Evolutionary conservation across 345 rosid species (phyloP).

Genomic region (Arabis alpina): DNA sequence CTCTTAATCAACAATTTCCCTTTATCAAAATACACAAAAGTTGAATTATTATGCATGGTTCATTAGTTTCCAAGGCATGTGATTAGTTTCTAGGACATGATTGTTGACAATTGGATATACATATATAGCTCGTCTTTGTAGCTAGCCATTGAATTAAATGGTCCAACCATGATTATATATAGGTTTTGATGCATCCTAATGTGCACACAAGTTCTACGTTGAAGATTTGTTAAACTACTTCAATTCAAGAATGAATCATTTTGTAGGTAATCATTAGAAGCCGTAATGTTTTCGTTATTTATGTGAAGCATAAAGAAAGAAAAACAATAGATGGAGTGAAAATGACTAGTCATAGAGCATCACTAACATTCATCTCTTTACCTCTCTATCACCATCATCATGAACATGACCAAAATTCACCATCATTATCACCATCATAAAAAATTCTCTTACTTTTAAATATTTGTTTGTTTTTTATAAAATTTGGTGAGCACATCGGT

Average conservation of each 20-base stretch:
- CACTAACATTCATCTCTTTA: conserved; percentile 24
- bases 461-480: not conserved
- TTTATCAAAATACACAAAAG: not conserved
- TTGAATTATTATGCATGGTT: conserved; percentile 2
- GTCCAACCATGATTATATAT: conserved; percentile 20
- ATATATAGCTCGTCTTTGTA: conserved; percentile 6
- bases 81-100: conserved; percentile 19
- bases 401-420: not conserved
- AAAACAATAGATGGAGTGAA: conserved; percentile 15
- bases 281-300: conserved; percentile 1
- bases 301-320: not conserved
- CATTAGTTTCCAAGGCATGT: conserved; percentile 13
- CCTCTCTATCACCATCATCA: conserved; percentile 10
- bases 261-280: conserved; percentile 6
- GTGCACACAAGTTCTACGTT: not conserved
- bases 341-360: conserved; percentile 32
- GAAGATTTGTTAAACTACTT: not conserved
- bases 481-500: conserved; percentile 18
- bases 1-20: not conserved
- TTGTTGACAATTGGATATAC: conserved; percentile 2
- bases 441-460: not conserved
- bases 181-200: conserved; percentile 20
- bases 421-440: not conserved
- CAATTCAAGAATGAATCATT: not conserved
- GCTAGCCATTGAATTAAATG: conserved; percentile 3